Evolutionary conservation across 768 basidiomycete species (phyloP), one percentile per base, ranked within the genome.

Genomic region (Boletus vermiculosoides): DNA sequence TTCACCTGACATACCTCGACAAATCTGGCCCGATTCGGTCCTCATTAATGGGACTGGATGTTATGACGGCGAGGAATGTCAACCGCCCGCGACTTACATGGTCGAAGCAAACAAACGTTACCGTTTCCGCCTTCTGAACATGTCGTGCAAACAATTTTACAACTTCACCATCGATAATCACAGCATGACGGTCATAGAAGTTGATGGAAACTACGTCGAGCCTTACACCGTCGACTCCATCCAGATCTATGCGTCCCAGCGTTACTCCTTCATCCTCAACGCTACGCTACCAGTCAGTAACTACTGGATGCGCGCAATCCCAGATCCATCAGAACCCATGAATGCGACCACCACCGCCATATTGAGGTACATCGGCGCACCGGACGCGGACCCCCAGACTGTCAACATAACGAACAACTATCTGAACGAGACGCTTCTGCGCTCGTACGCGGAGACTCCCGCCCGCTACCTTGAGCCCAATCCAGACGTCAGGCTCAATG

Each of bases 261-360:
- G 80, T 20, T 81, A 80, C 55, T 80, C 79, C 0, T 72, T 81
- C 57, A 67, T 81, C 25, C 59, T 81, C 16, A 62, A 69, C 63
- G 76, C 80, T 4, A 69, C 76, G 56, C 68, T 76, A 45, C 60
- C 72, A 0, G 45, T 76, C 22, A 62, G 46, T 34, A 82, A 82
- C 60, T 82, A 81, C 58, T 82, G 67, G 57, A 54, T 63, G 8
- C 52, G 50, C 18, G 55, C 52, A 7, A 37, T 55, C 6, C 58
- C 61, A 5, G 39, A 45, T 25, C 44, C 30, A 1, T 20, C 4
- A 23, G 33, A n/a, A 16, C 31, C 33, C 12, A 34, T 52, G 31
- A 34, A 53, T 16, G 54, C 48, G 25, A 55, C 52, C 13, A 48
- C 25, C 46, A n/a, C 57, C 18, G 60, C 64, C 15, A 58, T 66